phyloP scores from a whole-genome alignment of 495 filamentous ascomycete species.

The Trichoderma gamsii region DNA sequence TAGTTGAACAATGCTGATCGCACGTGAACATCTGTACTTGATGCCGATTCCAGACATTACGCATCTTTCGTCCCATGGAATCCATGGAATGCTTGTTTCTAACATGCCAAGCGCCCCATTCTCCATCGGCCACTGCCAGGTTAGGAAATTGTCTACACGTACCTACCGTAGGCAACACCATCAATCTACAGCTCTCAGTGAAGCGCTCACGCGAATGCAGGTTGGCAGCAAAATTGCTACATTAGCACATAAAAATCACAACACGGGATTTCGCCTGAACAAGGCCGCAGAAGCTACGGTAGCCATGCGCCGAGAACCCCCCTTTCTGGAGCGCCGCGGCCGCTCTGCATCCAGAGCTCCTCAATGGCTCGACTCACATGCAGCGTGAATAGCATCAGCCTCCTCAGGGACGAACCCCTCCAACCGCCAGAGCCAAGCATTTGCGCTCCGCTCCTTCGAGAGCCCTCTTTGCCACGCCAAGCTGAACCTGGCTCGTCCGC shows the following conservation, averaged over 20 bases:
- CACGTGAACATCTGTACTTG: neutral
- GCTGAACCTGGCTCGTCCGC: neutral
- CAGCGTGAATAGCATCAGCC: neutral
- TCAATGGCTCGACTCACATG: neutral
- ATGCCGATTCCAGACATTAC: neutral
- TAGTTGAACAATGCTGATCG: neutral
- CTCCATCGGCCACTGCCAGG: neutral
- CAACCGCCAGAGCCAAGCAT: neutral
- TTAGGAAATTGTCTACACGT: neutral
- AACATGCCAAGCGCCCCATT: too few species aligned
- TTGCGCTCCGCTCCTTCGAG: neutral
- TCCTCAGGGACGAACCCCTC: neutral
- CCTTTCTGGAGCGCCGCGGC: neutral
- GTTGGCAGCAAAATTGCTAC: neutral
- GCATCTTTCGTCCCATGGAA: too few species aligned
- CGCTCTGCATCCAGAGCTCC: neutral
- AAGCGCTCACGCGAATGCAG: neutral
- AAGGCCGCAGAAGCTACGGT: neutral
- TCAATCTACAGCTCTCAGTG: neutral
- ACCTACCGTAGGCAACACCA: too few species aligned
- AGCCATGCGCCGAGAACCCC: neutral
- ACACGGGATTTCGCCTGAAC: neutral
- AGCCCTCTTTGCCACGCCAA: neutral
- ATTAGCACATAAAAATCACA: neutral
- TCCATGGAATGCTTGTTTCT: too few species aligned